phyloP scores from a whole-genome alignment of 345 rosid species.

The Acer negundo region DNA sequence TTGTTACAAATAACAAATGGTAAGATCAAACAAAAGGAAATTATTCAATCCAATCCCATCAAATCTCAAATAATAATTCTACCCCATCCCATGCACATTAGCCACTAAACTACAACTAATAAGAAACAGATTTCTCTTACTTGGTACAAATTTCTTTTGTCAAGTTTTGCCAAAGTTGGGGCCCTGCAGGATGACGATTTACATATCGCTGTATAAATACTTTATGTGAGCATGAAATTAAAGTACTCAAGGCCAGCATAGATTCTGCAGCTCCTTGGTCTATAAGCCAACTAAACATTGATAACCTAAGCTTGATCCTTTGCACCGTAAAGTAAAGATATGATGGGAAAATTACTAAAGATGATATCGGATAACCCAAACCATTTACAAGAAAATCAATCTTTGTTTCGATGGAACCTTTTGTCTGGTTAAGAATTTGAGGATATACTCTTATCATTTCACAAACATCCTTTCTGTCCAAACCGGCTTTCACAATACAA shows the following conservation, averaged over 20 bases:
- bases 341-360: constrained; percentile 51
- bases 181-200: constrained; percentile 58
- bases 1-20: no score
- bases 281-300: constrained; percentile 73
- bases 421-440: constrained; percentile 59
- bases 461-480: constrained; percentile 53
- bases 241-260: constrained; percentile 42
- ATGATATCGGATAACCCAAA: constrained; percentile 57
- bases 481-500: constrained; percentile 61
- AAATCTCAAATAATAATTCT: no score
- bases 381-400: constrained; percentile 47
- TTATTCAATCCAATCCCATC: no score
- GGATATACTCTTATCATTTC: constrained; percentile 62
- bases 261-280: constrained; percentile 41
- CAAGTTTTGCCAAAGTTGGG: constrained; percentile 54
- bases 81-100: no score
- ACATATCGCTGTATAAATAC: constrained; percentile 45
- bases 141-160: constrained; percentile 39
- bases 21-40: no score
- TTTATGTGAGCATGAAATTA: constrained; percentile 46
- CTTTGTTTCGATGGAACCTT: constrained; percentile 50
- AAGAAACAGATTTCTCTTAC: constrained; percentile 2
- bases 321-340: constrained; percentile 45
- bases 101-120: background rate
- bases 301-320: constrained; percentile 57